These are phyloP conservation scores for Backusella luteola DNA, from an alignment of 192 early-diverging fungal species.

Conservation along the genomic window DNA sequence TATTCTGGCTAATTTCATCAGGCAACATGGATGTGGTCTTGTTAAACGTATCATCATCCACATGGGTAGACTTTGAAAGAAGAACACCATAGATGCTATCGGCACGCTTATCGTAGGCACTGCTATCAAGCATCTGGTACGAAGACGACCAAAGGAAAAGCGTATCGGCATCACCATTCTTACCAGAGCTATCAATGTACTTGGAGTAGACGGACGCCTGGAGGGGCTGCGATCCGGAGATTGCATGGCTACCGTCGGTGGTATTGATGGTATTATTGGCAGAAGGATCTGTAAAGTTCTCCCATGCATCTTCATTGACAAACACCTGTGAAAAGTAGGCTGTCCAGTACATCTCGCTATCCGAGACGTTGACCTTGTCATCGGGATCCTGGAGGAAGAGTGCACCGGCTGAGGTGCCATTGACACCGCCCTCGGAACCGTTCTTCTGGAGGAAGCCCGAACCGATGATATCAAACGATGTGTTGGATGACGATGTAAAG, in stretches of 20 bases:
- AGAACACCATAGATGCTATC: neutral
- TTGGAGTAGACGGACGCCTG: neutral
- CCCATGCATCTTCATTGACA: neutral
- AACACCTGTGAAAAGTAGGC: constrained; percentile 1
- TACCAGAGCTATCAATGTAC: neutral
- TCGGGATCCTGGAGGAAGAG: neutral
- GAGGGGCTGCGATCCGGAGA: neutral
- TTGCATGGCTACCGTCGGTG: neutral
- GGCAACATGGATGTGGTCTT: neutral
- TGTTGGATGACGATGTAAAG: neutral
- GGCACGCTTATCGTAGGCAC: neutral
- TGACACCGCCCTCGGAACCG: neutral
- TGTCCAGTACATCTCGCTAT: neutral
- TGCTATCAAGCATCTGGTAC: neutral
- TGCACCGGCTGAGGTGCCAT: neutral
- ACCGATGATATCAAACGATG: neutral
- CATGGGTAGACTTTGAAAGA: neutral
- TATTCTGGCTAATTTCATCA: neutral
- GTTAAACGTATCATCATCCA: constrained; percentile 6
- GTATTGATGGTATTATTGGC: neutral
- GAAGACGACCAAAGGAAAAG: constrained; percentile 4
- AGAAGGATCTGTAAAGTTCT: constrained; percentile 1
- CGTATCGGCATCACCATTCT: neutral
- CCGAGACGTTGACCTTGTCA: neutral
- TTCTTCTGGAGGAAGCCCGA: neutral